Percentiles rank a stretch among this genome's conserved stretches.
These are phyloP conservation scores for Dendrocalamus latiflorus DNA, from an alignment of 202 grass and related monocot species.

Conservation along the genomic window DNA sequence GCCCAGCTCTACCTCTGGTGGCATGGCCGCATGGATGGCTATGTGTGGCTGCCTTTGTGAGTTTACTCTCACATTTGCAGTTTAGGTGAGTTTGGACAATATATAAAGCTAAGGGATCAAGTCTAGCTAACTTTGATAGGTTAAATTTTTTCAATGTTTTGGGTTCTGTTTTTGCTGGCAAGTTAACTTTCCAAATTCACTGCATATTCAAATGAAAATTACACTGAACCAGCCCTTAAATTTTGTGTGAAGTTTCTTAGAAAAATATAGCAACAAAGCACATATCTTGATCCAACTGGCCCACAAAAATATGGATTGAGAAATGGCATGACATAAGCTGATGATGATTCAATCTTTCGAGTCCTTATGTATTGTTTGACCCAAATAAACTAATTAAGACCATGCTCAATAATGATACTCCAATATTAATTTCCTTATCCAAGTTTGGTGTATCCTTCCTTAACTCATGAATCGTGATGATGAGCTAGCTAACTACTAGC, in stretches of 20 bases:
- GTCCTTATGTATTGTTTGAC: constrained; percentile 13
- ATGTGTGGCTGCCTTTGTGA: not conserved
- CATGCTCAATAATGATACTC: constrained; percentile 14
- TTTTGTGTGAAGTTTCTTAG: not conserved
- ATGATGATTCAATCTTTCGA: not conserved
- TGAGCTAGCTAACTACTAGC: constrained; percentile 32
- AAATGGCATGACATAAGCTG: constrained; percentile 17
- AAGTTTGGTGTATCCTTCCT: constrained; percentile 29
- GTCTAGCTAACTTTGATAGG: not conserved
- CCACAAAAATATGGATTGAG: not conserved
- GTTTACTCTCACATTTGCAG: not conserved
- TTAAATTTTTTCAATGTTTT: not conserved
- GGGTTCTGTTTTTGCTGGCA: not conserved
- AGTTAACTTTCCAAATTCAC: not conserved
- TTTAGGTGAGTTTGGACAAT: not conserved
- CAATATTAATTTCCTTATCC: constrained; percentile 34
- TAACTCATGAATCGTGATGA: constrained; percentile 17
- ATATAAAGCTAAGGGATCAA: not conserved
- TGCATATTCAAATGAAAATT: not conserved
- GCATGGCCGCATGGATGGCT: no score
- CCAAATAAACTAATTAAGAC: constrained; percentile 14
- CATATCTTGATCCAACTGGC: not conserved
- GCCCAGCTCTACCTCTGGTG: no score
- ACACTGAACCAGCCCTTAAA: not conserved
- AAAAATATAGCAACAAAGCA: not conserved